Evolutionary conservation across 306 rosid species (phyloP), one percentile per base, ranked within the genome.

Genomic region (Citrullus amarus): DNA sequence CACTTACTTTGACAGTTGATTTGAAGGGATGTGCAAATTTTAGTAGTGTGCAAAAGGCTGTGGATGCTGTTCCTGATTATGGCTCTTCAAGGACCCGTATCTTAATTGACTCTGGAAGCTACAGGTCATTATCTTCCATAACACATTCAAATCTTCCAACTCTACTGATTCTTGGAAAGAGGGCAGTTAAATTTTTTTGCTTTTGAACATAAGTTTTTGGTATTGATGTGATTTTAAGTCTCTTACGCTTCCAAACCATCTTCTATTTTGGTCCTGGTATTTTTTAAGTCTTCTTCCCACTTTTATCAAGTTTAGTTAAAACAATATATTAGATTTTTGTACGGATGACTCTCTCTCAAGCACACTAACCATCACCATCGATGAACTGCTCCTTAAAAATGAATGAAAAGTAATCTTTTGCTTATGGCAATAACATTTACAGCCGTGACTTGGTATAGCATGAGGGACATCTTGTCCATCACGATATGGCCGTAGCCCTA

Each of bases 31-130:
- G 87, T 67, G 90, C 79, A 14, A 89, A 92, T 81, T 93, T 92
- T 50, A 90, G 83, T 38, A 89, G 89, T 48, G 86, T 93, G 76
- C 96, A 93, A 22, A 84, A 84, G 81, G 97, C 92, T 14, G 81
- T 92, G n/a, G 87, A 93, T 36, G 88, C 91, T 78, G 96, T 78
- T 81, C 96, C 96, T 76, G 89, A 88, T 67, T 78, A 58, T 63
- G 86, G 86, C 75, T 66, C 78, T 16, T 66, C 79, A 50, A 79
- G 79, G 80, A 93, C 93, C 14, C 91, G 89, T 44, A 86, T 92
- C 87, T 59, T 86, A 43, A 59, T 93, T 16, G 85, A 90, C 76
- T 82, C 87, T 36, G 89, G 89, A 22, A 73, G 82, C 61, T 81
- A 83, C 85, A 84, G 88, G 90, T 83, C 54, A 77, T 72, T 41